These are phyloP conservation scores for Lactifluus pinguis DNA, from an alignment of 768 basidiomycete genomes.

Conservation along the genomic window DNA sequence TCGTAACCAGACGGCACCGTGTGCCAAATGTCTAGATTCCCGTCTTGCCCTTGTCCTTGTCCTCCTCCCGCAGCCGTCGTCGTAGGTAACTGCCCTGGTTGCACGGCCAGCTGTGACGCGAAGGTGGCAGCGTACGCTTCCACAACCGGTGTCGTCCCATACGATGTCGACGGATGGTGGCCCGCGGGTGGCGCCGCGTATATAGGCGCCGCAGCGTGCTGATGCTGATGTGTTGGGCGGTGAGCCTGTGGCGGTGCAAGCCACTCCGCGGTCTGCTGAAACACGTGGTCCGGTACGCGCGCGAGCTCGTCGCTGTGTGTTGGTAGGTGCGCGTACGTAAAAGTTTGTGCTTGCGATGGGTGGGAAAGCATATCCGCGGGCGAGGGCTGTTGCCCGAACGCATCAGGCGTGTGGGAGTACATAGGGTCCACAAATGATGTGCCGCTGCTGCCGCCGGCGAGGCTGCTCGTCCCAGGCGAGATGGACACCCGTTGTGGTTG, in stretches of 20 bases:
- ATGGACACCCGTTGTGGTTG: conserved; percentile 1
- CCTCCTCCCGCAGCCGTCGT: no score
- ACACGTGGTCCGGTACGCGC: conserved; percentile 11
- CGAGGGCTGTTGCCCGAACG: not conserved
- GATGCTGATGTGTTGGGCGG: conserved; percentile 2
- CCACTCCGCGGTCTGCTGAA: not conserved
- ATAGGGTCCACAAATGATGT: conserved; percentile 6
- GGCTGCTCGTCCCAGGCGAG: conserved; percentile 9
- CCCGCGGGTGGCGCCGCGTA: not conserved
- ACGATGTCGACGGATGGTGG: conserved; percentile 4
- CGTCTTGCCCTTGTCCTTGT: conserved; percentile 1
- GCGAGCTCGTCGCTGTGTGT: conserved; percentile 17
- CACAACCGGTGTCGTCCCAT: not conserved
- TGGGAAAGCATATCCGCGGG: not conserved
- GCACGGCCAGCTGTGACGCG: not conserved
- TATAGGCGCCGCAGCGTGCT: not conserved
- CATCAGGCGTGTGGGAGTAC: conserved; percentile 1
- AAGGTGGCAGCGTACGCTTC: conserved; percentile 4
- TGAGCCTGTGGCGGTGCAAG: conserved; percentile 1
- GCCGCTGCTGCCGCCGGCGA: conserved; percentile 1
- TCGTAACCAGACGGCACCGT: conserved; percentile 17
- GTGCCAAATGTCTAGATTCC: conserved; percentile 13
- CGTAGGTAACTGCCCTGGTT: not conserved
- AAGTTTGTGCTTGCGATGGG: not conserved
- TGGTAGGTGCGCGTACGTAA: conserved; percentile 12